phyloP scores from a whole-genome alignment of 345 rosid species.

The Arabidopsis suecica region DNA sequence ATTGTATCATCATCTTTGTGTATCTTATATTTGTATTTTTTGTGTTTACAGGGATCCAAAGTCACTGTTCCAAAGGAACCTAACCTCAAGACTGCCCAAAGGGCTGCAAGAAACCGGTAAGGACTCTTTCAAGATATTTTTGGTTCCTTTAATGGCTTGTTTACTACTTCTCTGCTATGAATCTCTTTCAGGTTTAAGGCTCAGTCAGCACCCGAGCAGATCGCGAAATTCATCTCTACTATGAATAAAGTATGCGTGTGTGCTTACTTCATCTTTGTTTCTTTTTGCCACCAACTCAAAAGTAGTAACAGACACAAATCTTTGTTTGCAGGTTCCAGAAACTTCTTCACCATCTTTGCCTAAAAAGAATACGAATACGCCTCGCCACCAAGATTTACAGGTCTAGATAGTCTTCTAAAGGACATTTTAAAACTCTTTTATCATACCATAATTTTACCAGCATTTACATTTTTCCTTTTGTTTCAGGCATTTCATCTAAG shows the following conservation, averaged over 20 bases:
- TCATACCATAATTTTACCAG: not conserved
- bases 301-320: slow-evolving; percentile 7
- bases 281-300: not conserved
- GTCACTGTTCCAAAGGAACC: slow-evolving; percentile 45
- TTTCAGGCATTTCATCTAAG: slow-evolving; percentile 33
- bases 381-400: slow-evolving; percentile 30
- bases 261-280: not conserved
- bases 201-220: slow-evolving; percentile 40
- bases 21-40: not conserved
- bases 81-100: slow-evolving; percentile 44
- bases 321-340: slow-evolving; percentile 37
- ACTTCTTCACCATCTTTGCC: slow-evolving; percentile 27
- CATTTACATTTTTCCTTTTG: not conserved
- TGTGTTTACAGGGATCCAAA: slow-evolving; percentile 36
- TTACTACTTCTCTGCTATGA: slow-evolving; percentile 13
- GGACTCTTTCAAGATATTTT: not conserved
- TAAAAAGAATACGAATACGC: slow-evolving; percentile 12
- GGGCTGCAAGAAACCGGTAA: slow-evolving; percentile 38
- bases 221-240: slow-evolving; percentile 12
- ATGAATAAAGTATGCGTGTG: slow-evolving; percentile 23
- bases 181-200: slow-evolving; percentile 42
- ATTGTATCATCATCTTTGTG: slow-evolving; percentile 1
- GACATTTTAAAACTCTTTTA: not conserved
- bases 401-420: slow-evolving; percentile 8
- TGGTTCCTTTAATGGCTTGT: not conserved